Conservation (phyloP, 768 basidiomycete species). For the Rhizopogon rudus region DNA sequence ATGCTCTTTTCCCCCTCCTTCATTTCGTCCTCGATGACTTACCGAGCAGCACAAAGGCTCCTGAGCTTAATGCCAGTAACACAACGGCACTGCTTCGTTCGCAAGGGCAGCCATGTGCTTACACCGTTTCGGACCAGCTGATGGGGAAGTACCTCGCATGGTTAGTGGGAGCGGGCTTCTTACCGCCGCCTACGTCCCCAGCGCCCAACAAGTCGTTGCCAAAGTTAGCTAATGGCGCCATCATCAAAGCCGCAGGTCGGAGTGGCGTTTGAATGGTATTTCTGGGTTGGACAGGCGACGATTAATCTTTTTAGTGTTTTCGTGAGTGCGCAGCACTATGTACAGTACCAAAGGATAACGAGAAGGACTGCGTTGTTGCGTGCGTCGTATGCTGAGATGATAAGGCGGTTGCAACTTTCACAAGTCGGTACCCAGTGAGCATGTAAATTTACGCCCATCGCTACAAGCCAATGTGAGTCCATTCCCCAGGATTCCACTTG, state of each 20-base stretch:
- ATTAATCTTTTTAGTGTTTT: background rate
- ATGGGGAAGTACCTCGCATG: conserved; percentile 91
- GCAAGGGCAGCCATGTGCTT: conserved; percentile 30
- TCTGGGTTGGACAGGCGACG: background rate
- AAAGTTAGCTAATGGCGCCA: conserved; percentile 30
- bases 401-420: background rate
- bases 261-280: conserved; percentile 44
- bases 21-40: conserved; percentile 98
- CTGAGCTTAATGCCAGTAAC: conserved; percentile 84
- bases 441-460: background rate
- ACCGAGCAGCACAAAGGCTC: conserved; percentile 93
- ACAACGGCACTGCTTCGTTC: conserved; percentile 58
- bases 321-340: background rate
- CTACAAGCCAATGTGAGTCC: too few species aligned
- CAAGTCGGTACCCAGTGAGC: background rate
- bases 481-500: too few species aligned
- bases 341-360: background rate
- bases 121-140: conserved; percentile 68
- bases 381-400: background rate
- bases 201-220: conserved; percentile 46
- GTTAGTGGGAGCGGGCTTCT: conserved; percentile 82
- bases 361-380: background rate
- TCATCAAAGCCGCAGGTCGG: conserved; percentile 62
- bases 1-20: conserved; percentile 93
- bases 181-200: conserved; percentile 47